A percentile compares a stretch with the other conserved stretches of the same genome.
These are phyloP conservation scores for Cryphonectria carpinicola DNA, from an alignment of 2,329 filamentous ascomycete species.

Conservation along the genomic window DNA sequence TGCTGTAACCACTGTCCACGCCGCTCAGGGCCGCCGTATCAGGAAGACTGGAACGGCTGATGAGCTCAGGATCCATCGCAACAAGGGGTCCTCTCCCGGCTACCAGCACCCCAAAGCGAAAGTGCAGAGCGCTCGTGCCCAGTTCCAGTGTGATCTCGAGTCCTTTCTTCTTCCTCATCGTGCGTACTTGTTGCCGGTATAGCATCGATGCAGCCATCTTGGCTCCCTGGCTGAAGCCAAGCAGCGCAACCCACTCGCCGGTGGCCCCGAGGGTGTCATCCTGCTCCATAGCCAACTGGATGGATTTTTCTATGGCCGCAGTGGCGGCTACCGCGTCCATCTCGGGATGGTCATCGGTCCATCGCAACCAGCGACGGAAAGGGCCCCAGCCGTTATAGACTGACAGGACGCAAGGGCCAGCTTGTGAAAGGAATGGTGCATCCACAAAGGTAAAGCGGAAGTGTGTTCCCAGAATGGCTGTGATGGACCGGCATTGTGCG, in stretches of 20 bases:
- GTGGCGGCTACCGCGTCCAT: background rate
- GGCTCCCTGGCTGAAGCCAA: constrained; percentile 12
- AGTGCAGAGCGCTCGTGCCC: background rate
- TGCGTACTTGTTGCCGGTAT: background rate
- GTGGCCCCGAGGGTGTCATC: constrained; percentile 53
- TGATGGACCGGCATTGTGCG: background rate
- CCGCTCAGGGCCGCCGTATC: constrained; percentile 1
- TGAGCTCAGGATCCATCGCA: background rate
- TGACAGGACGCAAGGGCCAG: background rate
- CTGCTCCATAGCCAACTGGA: constrained; percentile 23
- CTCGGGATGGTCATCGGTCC: background rate
- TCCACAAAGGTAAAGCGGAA: background rate
- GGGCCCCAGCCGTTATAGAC: constrained; percentile 1
- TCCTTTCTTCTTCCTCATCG: background rate
- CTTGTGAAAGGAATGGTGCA: background rate
- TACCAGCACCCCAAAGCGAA: background rate
- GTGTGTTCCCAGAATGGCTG: background rate
- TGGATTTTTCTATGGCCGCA: background rate
- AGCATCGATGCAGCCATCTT: constrained; percentile 1
- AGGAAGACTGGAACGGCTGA: background rate
- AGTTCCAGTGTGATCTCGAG: background rate
- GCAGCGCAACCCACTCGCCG: constrained; percentile 61
- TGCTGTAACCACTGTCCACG: background rate
- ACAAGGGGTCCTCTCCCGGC: background rate
- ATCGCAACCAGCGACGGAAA: constrained; percentile 2